These are phyloP conservation scores for Micractinium sp. DNA, from an alignment of 139 green algal genomes.

Conservation along the genomic window DNA sequence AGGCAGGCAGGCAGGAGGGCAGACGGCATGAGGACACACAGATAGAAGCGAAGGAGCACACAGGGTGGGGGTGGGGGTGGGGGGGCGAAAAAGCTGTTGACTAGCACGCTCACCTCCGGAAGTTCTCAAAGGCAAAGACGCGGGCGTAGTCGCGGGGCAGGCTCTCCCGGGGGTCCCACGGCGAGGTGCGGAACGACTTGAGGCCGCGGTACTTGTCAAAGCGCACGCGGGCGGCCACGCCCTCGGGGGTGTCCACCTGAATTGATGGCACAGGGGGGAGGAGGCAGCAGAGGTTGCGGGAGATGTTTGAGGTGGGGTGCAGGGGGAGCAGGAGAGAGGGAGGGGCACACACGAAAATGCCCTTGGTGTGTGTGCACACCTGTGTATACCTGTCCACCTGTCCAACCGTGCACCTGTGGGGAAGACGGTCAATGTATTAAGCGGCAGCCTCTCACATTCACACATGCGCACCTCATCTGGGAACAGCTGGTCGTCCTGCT, in stretches of 20 bases:
- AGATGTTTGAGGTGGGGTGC: neutral
- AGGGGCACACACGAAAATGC: neutral
- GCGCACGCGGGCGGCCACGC: slow-evolving; percentile 70
- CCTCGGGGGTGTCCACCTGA: slow-evolving; percentile 83
- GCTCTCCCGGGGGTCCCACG: slow-evolving; percentile 92
- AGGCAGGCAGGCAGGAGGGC: neutral
- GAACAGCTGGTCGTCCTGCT: slow-evolving; percentile 80
- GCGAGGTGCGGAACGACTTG: slow-evolving; percentile 87
- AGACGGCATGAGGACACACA: no score
- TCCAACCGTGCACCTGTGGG: no score
- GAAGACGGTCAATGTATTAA: no score
- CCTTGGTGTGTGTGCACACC: no score
- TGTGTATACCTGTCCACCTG: no score
- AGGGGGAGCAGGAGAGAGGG: neutral
- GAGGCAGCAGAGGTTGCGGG: neutral
- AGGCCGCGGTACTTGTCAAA: slow-evolving; percentile 88
- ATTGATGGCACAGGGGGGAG: neutral
- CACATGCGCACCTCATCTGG: slow-evolving; percentile 88
- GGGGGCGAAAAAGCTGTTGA: no score
- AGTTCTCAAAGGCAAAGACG: slow-evolving; percentile 97
- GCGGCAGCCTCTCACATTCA: no score
- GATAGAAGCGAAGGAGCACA: no score
- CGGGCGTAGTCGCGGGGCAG: slow-evolving; percentile 89
- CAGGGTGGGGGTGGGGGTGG: no score
- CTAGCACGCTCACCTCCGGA: slow-evolving; percentile 53